Base-by-base conservation (phyloP, 352 stramenopile species). In the Phytophthora agathidicida region DNA sequence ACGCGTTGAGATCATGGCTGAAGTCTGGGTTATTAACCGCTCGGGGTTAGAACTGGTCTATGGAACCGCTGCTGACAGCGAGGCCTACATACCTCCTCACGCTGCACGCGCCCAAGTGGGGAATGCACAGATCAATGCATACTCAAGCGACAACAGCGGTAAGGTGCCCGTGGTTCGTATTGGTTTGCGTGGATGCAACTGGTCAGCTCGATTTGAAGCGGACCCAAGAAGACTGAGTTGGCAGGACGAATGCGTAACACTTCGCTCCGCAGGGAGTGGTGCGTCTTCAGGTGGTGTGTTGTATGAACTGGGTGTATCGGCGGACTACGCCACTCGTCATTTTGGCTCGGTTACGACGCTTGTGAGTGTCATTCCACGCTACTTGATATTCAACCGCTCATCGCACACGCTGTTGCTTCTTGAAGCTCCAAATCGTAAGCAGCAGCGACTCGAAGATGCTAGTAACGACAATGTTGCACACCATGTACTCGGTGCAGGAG, bases 331-430 rank as follows among this genome's bases (percentile, higher is more conserved):
- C 8, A 95, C 84, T 7, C 69, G 81, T 2, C 84, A 95, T 60
- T 95, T 95, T 37, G 80, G 86, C 7, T 89, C 84, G 0, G 75
- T 95, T 30, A 94, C 86, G 43, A 95, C 84, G 7, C 71, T 95
- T 24, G 80, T 95, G 35, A 95, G 82, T 46, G 71, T 95, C 31
- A 91, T 92, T 41, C 86, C 86, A 20, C 80, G 86, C 14, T 95
- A 94, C 45, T 39, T 95, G 22, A 38, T 95, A 1, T 53, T 92
- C 8, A 95, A 95, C 32, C 74, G 67, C 37, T 80, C 83, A 22
- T 54, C 69, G 5, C 62, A 89, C 60, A 94, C 86, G 2, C 42
- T 94, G 14, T 44, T 94, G 16, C 48, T 94, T 31, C 54, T 89
- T 7, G 83, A 93, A 61, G 45, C 49, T 24, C 61, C 63, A 20